phyloP scores from a whole-genome alignment of 345 rosid species.

The Orychophragmus violaceus region DNA sequence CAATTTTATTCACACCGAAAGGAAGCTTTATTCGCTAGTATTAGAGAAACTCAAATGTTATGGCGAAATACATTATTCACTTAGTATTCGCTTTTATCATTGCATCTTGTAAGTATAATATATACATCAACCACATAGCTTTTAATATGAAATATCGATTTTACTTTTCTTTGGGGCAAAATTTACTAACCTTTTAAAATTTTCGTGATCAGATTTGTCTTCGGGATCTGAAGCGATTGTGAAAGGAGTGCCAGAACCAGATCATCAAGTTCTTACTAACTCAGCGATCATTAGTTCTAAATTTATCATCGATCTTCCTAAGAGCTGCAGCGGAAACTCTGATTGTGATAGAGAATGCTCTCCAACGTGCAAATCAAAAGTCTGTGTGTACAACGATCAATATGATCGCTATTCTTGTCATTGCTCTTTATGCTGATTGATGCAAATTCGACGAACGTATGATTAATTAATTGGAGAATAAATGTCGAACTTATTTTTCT shows the following conservation, averaged over 20 bases:
- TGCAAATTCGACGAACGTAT: not conserved
- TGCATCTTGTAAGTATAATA: conserved; percentile 13
- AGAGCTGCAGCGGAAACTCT: not conserved
- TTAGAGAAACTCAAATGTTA: not conserved
- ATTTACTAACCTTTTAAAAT: not conserved
- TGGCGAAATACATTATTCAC: not conserved
- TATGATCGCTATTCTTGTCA: not conserved
- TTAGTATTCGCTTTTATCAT: not conserved
- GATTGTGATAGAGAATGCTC: not conserved
- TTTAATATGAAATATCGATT: not conserved
- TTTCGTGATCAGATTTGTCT: not conserved
- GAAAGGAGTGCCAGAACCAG: not conserved
- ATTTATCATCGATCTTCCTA: not conserved
- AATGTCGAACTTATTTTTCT: not conserved
- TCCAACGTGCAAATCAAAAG: conserved; percentile 9
- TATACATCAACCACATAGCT: not conserved
- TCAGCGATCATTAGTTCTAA: not conserved
- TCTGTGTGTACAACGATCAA: not conserved
- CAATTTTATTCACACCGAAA: not conserved
- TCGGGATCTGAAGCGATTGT: not conserved
- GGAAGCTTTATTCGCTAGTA: not conserved
- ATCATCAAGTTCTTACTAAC: not conserved
- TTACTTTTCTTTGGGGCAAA: not conserved
- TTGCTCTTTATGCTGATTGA: conserved; percentile 4
- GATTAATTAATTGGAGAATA: not conserved